phyloP scores from a whole-genome alignment of 345 rosid genomes.

The Eucalyptus regnans region DNA sequence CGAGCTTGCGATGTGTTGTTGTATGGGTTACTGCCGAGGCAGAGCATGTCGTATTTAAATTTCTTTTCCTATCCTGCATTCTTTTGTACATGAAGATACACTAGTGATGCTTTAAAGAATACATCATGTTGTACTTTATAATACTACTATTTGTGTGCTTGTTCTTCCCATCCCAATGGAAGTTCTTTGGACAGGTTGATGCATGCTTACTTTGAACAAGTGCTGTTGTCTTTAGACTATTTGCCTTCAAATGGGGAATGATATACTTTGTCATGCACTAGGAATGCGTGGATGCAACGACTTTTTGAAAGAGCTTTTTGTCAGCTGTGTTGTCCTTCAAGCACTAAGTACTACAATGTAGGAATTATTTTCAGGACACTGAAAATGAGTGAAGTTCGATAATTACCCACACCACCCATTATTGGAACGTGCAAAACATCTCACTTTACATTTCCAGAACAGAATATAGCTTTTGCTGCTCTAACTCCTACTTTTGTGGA shows the following conservation, averaged over 20 bases:
- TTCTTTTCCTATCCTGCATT: constrained; percentile 24
- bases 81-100: constrained; percentile 42
- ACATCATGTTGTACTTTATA: not conserved
- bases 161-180: not conserved
- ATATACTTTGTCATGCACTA: not conserved
- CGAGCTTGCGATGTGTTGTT: not conserved
- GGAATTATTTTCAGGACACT: not conserved
- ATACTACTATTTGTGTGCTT: not conserved
- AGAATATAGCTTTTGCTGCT: not conserved
- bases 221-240: not conserved
- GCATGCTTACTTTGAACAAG: not conserved
- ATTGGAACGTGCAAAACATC: not conserved
- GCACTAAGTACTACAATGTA: not conserved
- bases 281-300: not conserved
- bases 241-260: not conserved
- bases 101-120: not conserved
- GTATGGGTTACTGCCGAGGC: not conserved
- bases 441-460: not conserved
- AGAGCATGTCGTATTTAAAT: constrained; percentile 1
- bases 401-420: not conserved
- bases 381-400: not conserved
- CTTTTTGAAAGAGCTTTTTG: not conserved
- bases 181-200: not conserved
- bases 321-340: not conserved
- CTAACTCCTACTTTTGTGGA: not conserved